Evolutionary conservation across 208 protist species (phyloP), one percentile per base, ranked within the genome.

Genomic region (Tritrichomonas musculus): DNA sequence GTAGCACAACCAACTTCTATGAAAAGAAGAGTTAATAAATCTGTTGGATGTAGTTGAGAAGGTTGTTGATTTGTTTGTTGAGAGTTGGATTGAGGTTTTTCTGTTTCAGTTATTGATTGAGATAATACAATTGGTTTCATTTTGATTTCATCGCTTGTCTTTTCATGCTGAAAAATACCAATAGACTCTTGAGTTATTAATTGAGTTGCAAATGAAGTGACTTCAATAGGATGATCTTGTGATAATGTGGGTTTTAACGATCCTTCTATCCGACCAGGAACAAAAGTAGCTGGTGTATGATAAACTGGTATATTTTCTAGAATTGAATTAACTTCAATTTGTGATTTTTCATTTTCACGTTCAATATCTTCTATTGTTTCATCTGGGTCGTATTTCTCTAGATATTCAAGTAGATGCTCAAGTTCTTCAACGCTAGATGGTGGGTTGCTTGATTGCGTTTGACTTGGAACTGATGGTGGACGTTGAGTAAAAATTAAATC

Each of bases 401-500:
- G 44, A 36, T 57, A 88, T 27, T 57, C 39, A 8, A 88, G 17
- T 39, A 88, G 27, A 57, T 53, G 14, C 57, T 88, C 77, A 1
- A 88, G 17, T 57, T 88, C 77, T 88, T 88, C 47, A 17, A 47
- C 39, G 4, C 14, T 8, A 39, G 77, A 33, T 39, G 47, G 47
- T n/a, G n/a, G n/a, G n/a, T n/a, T n/a, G n/a, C n/a, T n/a, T 57
- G n/a, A 20, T 88, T 88, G 77, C 0, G 47, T 36, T 55, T 25
- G 77, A 57, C 33, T 57, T 60, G 53, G 53, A 39, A 88, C 33
- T 39, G 13, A 5, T 17, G 77, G 77, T 39, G 47, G 77, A 33
- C 77, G 41, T 49, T 88, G 77, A 20, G 77, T 88, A 30, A 88
- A 88, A 60, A 88, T 57, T 13, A 88, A 33, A 57, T 88, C 77